Percentiles rank a stretch among this genome's conserved stretches.
Evolutionary conservation across 495 filamentous ascomycete genomes (phyloP).

Genomic region (Rusavskia elegans): DNA sequence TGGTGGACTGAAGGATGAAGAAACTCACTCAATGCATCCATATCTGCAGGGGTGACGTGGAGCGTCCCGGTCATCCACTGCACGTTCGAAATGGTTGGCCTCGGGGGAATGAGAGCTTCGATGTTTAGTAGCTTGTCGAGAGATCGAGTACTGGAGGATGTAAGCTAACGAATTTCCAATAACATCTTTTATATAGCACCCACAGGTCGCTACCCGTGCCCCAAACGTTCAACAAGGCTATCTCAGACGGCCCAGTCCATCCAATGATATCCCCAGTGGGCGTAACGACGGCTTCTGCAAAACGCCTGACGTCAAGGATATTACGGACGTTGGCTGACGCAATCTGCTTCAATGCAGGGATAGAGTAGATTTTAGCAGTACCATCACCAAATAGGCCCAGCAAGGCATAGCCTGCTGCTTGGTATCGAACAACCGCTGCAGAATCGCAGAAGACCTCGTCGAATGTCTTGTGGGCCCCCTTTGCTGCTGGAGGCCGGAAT

Average conservation of each 20-base stretch:
- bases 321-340: constrained; percentile 44
- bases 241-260: constrained; percentile 81
- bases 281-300: constrained; percentile 49
- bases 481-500: constrained; percentile 68
- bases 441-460: constrained; percentile 67
- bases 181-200: constrained; percentile 4
- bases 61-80: constrained; percentile 96
- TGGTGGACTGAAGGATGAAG: too few relatives aligned
- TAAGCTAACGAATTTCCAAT: constrained; percentile 11
- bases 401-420: constrained; percentile 58
- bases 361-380: constrained; percentile 58
- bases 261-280: constrained; percentile 64
- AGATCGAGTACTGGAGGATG: constrained; percentile 28
- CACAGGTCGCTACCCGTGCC: constrained; percentile 47
- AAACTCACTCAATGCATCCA: constrained; percentile 59
- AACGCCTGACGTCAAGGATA: constrained; percentile 56
- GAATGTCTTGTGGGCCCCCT: constrained; percentile 80
- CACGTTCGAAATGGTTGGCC: constrained; percentile 89
- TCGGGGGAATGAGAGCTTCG: constrained; percentile 48
- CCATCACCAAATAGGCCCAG: constrained; percentile 74
- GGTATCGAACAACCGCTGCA: constrained; percentile 55
- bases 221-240: constrained; percentile 67
- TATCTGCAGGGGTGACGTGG: constrained; percentile 73
- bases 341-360: constrained; percentile 77
- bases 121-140: constrained; percentile 68